Percentiles rank a stretch among this genome's conserved stretches.
These are phyloP conservation scores for Saccharomyces mikatae DNA, from an alignment of 805 yeast species.

Conservation along the genomic window DNA sequence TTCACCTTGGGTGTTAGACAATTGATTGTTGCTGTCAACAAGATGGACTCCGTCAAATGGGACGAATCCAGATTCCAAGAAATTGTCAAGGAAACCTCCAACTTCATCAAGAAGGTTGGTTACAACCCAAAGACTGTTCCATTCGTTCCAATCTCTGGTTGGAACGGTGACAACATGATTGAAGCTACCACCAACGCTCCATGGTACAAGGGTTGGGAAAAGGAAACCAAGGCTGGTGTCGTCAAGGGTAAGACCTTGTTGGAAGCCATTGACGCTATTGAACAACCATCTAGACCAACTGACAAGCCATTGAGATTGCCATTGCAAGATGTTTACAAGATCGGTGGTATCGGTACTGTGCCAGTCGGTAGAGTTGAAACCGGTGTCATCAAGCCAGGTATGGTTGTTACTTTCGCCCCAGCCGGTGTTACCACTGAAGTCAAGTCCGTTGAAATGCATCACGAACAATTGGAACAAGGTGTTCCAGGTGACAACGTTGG, in stretches of 20 bases:
- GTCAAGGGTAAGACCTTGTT: conserved; percentile 73
- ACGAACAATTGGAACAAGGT: conserved; percentile 71
- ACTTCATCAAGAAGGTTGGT: conserved; percentile 81
- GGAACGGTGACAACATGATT: conserved; percentile 92
- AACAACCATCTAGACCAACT: conserved; percentile 73
- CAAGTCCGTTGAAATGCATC: conserved; percentile 85
- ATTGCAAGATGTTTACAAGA: conserved; percentile 87
- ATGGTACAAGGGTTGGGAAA: conserved; percentile 83
- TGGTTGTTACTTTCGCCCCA: conserved; percentile 85
- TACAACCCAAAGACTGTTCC: conserved; percentile 75
- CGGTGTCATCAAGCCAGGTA: conserved; percentile 86
- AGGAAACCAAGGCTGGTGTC: conserved; percentile 67
- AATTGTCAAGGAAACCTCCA: conserved; percentile 65
- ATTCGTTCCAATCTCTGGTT: conserved; percentile 87
- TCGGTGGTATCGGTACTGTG: conserved; percentile 87
- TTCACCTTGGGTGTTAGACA: conserved; percentile 83
- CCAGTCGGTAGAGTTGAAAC: conserved; percentile 93
- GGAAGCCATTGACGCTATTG: conserved; percentile 78
- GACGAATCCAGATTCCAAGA: conserved; percentile 72
- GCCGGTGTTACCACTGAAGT: conserved; percentile 86
- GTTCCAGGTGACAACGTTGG: conserved; percentile 89
- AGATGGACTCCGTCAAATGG: conserved; percentile 93
- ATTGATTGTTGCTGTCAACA: conserved; percentile 84
- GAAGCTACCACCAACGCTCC: conserved; percentile 74
- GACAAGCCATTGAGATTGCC: conserved; percentile 86